Base-by-base conservation (phyloP, 805 yeast species). In the Saccharomycopsis fermentans region DNA sequence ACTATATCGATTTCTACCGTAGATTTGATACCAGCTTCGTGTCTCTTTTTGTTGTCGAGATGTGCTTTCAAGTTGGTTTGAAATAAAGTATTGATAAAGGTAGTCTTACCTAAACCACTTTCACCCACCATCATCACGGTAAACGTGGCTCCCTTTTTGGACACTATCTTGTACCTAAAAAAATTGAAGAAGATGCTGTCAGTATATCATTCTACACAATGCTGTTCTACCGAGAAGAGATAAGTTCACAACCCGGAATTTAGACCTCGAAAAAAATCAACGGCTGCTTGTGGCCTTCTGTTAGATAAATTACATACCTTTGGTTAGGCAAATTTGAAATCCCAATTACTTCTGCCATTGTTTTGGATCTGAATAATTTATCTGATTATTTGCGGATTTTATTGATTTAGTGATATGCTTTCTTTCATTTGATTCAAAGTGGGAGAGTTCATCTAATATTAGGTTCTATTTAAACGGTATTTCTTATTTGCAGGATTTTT, bases 51-150 rank as follows among this genome's bases (percentile, higher is more conserved):
- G 63, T 69, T 69, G 55, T 69, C 72, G 43, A 65, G 80, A 54
- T 80, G 76, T 69, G 80, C 80, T 67, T 86, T 86, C 66, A 87
- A 73, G 29, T 81, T 72, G 1, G 90, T 80, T 71, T 88, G 94
- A 71, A 91, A 88, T 59, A 90, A 71, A 1, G 96, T 89, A 72
- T 89, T 88, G 70, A 90, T 77, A 65, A 90, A 90, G 0, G 97
- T 90, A n/a, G 95, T 85, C 71, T 90, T 89, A 62, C 97, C 97
- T 55, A 90, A 74, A 6, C 97, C 96, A 54, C 91, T 82, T 70
- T 90, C 97, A 65, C 97, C 97, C 53, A 90, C 89, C 29, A 89
- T 83, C 90, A 89, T 86, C 64, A 87, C 63, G 43, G 90, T 87
- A 74, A 87, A 84, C 24, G 82, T 78, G 60, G 90, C 86, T 51